Evolutionary conservation across 2,329 filamentous ascomycete species (phyloP), one percentile per base, ranked within the genome.

Genomic region (Coniochaeta sp.): DNA sequence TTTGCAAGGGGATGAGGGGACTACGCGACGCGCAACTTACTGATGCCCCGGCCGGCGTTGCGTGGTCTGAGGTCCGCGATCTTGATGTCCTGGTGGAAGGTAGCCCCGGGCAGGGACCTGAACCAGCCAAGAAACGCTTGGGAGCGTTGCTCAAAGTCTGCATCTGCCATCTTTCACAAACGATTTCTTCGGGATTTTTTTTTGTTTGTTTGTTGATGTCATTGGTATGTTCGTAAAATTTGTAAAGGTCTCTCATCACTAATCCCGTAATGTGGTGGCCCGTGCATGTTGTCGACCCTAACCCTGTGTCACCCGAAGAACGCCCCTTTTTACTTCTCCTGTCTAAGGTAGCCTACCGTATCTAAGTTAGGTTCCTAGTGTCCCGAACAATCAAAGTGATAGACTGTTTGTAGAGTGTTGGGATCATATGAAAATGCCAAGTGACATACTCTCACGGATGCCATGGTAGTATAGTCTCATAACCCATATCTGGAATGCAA

Each of bases 51-150:
- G 1, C 83, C 83, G 2, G 81, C 81, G 54, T 76, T 74, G 10
- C 74, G 73, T n/a, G 65, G 68, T 26, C 83, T 74, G 58, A 85
- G 69, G 65, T 86, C 83, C 26, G 73, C 74, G 55, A 86, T 80
- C 62, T 77, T 70, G 55, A 86, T 81, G 28, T 78, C 72, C 2
- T 75, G 67, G 60, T 83, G 82, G 58, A 86, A 84, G 4, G 76
- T 79, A 3, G 82, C 78, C 19, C 81, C 81, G 0, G 81, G 77
- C 60, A 79, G 72, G 5, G 73, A 67, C 59, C 73, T 77, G 71
- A 86, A 86, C 83, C 83, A 86, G 17, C 70, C 64, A 32, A 84
- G 64, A 64, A 86, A 86, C 2, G 67, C 70, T 34, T 72, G 67
- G 0, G 81, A 80, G 57, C 71, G 73, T 36, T 70, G 63, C 9